These are phyloP conservation scores for Blastomyces silverae DNA, from an alignment of 2,329 filamentous ascomycete genomes.

Conservation along the genomic window DNA sequence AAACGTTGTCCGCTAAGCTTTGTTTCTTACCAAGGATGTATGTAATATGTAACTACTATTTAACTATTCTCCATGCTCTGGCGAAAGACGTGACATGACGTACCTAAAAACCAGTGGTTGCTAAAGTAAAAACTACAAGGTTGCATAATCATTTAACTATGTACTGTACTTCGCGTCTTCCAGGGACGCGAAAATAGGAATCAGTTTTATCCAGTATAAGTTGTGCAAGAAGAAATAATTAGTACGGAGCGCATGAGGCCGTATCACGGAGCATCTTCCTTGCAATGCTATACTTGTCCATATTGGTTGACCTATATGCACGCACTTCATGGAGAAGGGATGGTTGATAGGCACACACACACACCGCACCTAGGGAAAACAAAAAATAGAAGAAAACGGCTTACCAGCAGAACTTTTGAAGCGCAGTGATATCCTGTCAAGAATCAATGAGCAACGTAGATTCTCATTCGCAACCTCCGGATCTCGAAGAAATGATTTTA, in stretches of 20 bases:
- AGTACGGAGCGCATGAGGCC: background rate
- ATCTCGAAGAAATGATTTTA: background rate
- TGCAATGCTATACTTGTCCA: background rate
- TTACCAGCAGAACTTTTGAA: background rate
- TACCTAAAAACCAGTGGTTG: background rate
- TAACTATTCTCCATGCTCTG: background rate
- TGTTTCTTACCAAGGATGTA: background rate
- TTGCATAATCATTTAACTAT: background rate
- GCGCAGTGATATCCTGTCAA: background rate
- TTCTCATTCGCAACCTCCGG: background rate
- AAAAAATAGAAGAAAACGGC: background rate
- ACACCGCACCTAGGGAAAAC: too few relatives aligned
- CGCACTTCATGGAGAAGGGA: background rate
- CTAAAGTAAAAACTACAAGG: background rate
- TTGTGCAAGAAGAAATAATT: background rate
- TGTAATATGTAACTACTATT: too few relatives aligned
- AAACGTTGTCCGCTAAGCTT: background rate
- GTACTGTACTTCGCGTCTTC: background rate
- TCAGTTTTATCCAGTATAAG: background rate
- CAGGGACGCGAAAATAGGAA: slow-evolving; percentile 4
- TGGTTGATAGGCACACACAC: background rate
- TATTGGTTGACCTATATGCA: background rate
- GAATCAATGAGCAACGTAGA: background rate
- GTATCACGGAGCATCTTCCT: background rate
- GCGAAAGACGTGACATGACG: background rate